A percentile compares a stretch with the other conserved stretches of the same genome.
These are phyloP conservation scores for Yamadazyma tumulicola DNA, from an alignment of 805 yeast species.

Conservation along the genomic window DNA sequence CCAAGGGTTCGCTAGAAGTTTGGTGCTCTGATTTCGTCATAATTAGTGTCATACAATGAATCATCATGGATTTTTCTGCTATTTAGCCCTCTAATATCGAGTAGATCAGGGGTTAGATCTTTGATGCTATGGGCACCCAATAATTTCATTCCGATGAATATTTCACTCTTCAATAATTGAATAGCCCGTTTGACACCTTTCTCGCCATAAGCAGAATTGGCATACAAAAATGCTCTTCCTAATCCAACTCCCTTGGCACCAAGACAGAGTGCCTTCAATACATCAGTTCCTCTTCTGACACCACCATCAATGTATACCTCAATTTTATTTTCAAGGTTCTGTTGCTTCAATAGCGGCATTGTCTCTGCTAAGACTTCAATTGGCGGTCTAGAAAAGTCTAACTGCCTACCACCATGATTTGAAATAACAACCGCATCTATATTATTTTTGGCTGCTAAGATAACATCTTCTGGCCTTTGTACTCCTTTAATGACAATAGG, in stretches of 20 bases:
- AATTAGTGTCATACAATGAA: too few relatives aligned
- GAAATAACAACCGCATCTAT: slow-evolving; percentile 74
- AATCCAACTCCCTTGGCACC: slow-evolving; percentile 70
- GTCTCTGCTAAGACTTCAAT: slow-evolving; percentile 70
- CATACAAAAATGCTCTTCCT: slow-evolving; percentile 63
- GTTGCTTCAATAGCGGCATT: slow-evolving; percentile 54
- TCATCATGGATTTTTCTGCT: too few relatives aligned
- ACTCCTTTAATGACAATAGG: slow-evolving; percentile 66
- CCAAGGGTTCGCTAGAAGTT: too few relatives aligned
- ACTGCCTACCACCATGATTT: slow-evolving; percentile 88
- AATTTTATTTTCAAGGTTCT: slow-evolving; percentile 23
- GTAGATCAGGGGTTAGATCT: slow-evolving; percentile 33
- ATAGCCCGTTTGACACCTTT: slow-evolving; percentile 58
- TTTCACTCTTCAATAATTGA: slow-evolving; percentile 61
- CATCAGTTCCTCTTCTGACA: slow-evolving; percentile 62
- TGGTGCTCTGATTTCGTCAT: too few relatives aligned
- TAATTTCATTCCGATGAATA: slow-evolving; percentile 74
- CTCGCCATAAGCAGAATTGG: slow-evolving; percentile 61
- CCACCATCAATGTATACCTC: slow-evolving; percentile 68
- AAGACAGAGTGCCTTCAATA: slow-evolving; percentile 60
- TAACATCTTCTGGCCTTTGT: slow-evolving; percentile 74
- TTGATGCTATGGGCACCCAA: slow-evolving; percentile 66
- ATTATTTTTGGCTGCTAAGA: slow-evolving; percentile 67
- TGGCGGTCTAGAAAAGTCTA: slow-evolving; percentile 75
- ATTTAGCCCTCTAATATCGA: slow-evolving; percentile 24